Evolutionary conservation across 371 early-diverging fungal genomes (phyloP).

Genomic region (Rhizopus stolonifer): DNA sequence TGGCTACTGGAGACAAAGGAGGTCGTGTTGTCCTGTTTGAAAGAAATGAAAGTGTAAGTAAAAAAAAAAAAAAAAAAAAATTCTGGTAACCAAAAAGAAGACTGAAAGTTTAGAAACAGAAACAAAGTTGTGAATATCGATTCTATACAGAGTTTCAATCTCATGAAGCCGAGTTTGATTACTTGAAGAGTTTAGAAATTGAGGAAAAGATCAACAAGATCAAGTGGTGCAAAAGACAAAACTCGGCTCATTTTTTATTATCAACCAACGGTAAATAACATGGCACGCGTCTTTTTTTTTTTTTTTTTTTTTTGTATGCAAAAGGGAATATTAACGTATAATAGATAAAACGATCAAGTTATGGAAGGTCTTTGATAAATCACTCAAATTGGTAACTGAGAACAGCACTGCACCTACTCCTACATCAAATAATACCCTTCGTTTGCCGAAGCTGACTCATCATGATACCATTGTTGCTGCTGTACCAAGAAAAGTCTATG

Average conservation of each 20-base stretch:
- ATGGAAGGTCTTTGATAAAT: slow-evolving; percentile 98
- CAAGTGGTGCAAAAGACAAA: slow-evolving; percentile 94
- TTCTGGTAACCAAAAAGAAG: too few species aligned
- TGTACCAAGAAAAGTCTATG: slow-evolving; percentile 90
- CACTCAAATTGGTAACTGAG: slow-evolving; percentile 91
- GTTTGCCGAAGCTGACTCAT: slow-evolving; percentile 85
- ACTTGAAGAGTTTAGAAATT: slow-evolving; percentile 98
- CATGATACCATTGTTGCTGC: slow-evolving; percentile 96
- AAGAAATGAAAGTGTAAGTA: slow-evolving; percentile 87
- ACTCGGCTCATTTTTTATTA: slow-evolving; percentile 93
- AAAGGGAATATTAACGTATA: too few species aligned
- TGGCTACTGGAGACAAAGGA: slow-evolving; percentile 97
- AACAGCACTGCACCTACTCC: slow-evolving; percentile 62
- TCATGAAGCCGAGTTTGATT: slow-evolving; percentile 99
- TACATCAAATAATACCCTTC: slow-evolving; percentile 40
- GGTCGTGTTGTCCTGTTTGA: slow-evolving; percentile 97
- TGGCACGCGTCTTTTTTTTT: too few species aligned
- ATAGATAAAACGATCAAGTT: slow-evolving; percentile 99
- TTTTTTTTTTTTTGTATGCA: background rate
- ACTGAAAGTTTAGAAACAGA: too few species aligned
- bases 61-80: background rate
- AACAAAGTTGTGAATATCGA: slow-evolving; percentile 98
- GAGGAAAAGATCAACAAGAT: slow-evolving; percentile 99
- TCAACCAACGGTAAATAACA: slow-evolving; percentile 88
- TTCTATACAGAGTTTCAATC: slow-evolving; percentile 99